A percentile compares a stretch with the other conserved stretches of the same genome.
These are phyloP conservation scores for Chrysoporthe cubensis DNA, from an alignment of 2,329 filamentous ascomycete species.

Conservation along the genomic window DNA sequence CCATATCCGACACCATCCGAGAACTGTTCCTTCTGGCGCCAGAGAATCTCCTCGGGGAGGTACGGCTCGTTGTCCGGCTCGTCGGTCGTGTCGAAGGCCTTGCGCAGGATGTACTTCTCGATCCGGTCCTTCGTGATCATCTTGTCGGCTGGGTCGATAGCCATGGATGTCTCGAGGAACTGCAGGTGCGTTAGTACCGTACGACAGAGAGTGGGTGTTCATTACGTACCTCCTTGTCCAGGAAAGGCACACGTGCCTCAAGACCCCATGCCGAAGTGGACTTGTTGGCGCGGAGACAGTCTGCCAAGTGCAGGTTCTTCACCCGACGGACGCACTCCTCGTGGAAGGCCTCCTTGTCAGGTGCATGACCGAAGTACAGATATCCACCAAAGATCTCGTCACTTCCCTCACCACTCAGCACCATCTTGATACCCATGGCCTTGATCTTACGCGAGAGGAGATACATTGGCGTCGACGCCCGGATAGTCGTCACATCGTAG, in stretches of 20 bases:
- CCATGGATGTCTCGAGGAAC: constrained; percentile 93
- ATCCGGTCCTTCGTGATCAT: constrained; percentile 89
- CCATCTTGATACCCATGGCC: constrained; percentile 99
- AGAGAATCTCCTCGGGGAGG: constrained; percentile 94
- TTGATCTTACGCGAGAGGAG: constrained; percentile 98
- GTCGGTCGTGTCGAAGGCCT: constrained; percentile 92
- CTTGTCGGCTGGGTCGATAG: constrained; percentile 92
- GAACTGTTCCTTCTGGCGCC: constrained; percentile 99
- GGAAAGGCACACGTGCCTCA: constrained; percentile 95
- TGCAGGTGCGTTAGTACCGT: constrained; percentile 40
- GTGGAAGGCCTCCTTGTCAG: constrained; percentile 90
- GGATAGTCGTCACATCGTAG: constrained; percentile 97
- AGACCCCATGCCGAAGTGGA: constrained; percentile 98
- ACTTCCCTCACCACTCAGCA: constrained; percentile 92
- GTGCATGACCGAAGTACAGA: constrained; percentile 96
- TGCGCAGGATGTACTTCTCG: constrained; percentile 97
- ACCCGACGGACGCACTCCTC: constrained; percentile 91
- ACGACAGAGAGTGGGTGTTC: too few species aligned
- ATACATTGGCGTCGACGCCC: constrained; percentile 98
- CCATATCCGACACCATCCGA: constrained; percentile 98
- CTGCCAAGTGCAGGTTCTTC: constrained; percentile 95
- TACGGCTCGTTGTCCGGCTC: constrained; percentile 82
- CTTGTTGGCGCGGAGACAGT: constrained; percentile 98
- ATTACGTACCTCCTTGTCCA: constrained; percentile 78
- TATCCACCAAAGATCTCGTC: constrained; percentile 99